These are phyloP conservation scores for Coprinopsis sp. DNA, from an alignment of 768 basidiomycete genomes.

Conservation along the genomic window DNA sequence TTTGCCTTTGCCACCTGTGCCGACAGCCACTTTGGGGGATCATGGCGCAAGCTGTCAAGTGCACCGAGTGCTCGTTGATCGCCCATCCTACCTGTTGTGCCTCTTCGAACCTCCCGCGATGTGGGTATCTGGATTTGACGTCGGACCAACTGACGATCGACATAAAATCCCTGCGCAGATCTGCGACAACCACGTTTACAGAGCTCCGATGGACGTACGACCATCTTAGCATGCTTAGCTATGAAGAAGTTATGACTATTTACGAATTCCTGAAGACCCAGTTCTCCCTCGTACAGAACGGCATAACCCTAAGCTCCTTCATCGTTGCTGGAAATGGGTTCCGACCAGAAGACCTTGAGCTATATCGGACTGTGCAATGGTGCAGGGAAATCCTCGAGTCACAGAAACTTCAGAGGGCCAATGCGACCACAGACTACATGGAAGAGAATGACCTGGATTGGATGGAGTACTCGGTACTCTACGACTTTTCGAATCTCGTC, in stretches of 20 bases:
- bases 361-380: slow-evolving; percentile 47
- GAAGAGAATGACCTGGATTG: slow-evolving; percentile 41
- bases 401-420: slow-evolving; percentile 38
- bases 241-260: slow-evolving; percentile 68
- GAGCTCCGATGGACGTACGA: slow-evolving; percentile 40
- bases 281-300: slow-evolving; percentile 60
- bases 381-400: slow-evolving; percentile 50
- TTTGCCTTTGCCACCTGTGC: slow-evolving; percentile 69
- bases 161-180: slow-evolving; percentile 48
- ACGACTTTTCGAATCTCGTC: slow-evolving; percentile 61
- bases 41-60: slow-evolving; percentile 58
- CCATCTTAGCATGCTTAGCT: slow-evolving; percentile 43
- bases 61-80: slow-evolving; percentile 56
- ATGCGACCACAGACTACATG: slow-evolving; percentile 47
- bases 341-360: slow-evolving; percentile 49
- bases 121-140: slow-evolving; percentile 34
- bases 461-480: slow-evolving; percentile 48
- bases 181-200: slow-evolving; percentile 50
- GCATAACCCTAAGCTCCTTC: slow-evolving; percentile 61
- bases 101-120: slow-evolving; percentile 27
- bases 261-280: slow-evolving; percentile 62
- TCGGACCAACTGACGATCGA: slow-evolving; percentile 47
- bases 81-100: slow-evolving; percentile 51
- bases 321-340: slow-evolving; percentile 37
- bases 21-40: slow-evolving; percentile 71